phyloP scores from a whole-genome alignment of 169 alveolate genomes.

The Cryptosporidium ryanae region DNA sequence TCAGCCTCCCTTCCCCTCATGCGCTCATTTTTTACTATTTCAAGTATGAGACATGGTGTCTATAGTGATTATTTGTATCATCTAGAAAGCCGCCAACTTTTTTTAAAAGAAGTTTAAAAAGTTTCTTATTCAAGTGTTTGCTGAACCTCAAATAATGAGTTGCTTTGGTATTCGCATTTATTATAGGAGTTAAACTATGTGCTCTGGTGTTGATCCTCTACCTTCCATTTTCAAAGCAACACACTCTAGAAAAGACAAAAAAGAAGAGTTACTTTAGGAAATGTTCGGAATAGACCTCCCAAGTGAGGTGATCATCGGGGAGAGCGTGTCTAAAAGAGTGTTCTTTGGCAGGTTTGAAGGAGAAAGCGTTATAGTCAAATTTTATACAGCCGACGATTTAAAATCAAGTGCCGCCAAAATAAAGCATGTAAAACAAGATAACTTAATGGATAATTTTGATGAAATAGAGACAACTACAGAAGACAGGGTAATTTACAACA shows the following conservation, averaged over 20 bases:
- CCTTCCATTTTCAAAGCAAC: no score
- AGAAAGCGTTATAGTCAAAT: constrained; percentile 27
- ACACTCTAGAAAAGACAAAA: no score
- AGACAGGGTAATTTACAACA: constrained; percentile 18
- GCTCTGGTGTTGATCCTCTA: no score
- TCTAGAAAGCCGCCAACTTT: not conserved
- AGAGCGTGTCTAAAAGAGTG: constrained; percentile 44
- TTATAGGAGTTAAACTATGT: no score
- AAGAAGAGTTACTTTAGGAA: no score
- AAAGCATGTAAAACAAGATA: constrained; percentile 27
- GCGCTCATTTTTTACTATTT: constrained; percentile 6
- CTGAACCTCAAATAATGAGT: no score
- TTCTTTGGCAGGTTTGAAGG: constrained; percentile 1
- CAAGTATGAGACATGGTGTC: constrained; percentile 74
- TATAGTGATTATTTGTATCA: constrained; percentile 55
- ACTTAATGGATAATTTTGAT: constrained; percentile 5
- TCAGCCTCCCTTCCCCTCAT: constrained; percentile 21
- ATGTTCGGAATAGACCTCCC: constrained; percentile 18
- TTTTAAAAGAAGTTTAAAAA: no score
- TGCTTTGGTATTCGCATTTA: no score
- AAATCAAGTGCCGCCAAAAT: constrained; percentile 61
- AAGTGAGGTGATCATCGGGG: constrained; percentile 4
- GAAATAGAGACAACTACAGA: constrained; percentile 25
- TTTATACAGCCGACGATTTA: constrained; percentile 33
- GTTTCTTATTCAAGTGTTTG: no score